Evolutionary conservation across 2,329 filamentous ascomycete genomes (phyloP).

Genomic region (Fusarium lyarnte): DNA sequence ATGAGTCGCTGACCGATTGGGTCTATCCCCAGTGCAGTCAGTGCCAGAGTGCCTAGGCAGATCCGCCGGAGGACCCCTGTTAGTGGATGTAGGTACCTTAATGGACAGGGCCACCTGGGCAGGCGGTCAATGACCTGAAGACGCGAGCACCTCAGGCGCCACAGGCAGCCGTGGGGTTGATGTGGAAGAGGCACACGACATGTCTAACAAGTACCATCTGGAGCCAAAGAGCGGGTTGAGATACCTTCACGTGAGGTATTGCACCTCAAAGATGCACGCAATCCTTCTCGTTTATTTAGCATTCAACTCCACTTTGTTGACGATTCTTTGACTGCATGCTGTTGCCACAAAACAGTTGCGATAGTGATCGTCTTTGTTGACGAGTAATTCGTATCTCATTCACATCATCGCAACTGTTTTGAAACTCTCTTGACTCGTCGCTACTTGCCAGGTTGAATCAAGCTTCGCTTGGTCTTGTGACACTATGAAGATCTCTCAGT

Average conservation of each 20-base stretch:
- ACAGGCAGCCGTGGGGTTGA: conserved; percentile 31
- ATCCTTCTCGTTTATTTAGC: conserved; percentile 4
- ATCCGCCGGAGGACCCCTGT: conserved; percentile 33
- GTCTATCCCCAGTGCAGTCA: conserved; percentile 27
- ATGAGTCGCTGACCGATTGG: conserved; percentile 42
- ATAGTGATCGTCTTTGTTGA: background rate
- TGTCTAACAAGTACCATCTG: conserved; percentile 12
- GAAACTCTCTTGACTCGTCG: conserved; percentile 10
- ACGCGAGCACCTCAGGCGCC: conserved; percentile 15
- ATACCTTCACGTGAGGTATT: conserved; percentile 38
- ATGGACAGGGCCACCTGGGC: conserved; percentile 23
- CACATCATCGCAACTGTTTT: background rate
- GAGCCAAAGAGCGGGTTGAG: background rate
- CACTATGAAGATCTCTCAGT: conserved; percentile 3
- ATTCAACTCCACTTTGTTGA: background rate
- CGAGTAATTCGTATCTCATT: background rate
- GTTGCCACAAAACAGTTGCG: background rate
- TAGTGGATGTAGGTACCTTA: conserved; percentile 16
- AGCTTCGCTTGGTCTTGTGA: conserved; percentile 26
- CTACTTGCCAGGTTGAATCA: background rate
- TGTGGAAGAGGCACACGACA: conserved; percentile 34
- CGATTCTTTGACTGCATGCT: background rate
- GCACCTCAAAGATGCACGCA: conserved; percentile 4
- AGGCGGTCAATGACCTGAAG: conserved; percentile 36
- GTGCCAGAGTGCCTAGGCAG: conserved; percentile 29